phyloP scores from a whole-genome alignment of 768 basidiomycete species.

The Tubosaeta sp. region DNA sequence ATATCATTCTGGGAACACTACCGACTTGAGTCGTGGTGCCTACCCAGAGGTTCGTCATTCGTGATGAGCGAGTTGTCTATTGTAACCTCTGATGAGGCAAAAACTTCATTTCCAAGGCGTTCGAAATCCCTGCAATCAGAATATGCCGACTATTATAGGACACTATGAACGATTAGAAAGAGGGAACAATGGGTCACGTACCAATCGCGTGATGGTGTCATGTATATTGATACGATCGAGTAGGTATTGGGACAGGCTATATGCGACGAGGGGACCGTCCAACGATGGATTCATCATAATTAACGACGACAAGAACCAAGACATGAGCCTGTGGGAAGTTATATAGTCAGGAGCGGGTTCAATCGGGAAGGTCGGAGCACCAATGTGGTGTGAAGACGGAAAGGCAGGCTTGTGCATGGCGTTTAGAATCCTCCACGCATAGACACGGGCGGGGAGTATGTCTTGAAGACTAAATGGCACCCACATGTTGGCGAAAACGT shows the following conservation, averaged over 20 bases:
- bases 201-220: constrained; percentile 25
- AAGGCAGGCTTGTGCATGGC: background rate
- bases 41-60: constrained; percentile 18
- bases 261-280: constrained; percentile 9
- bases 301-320: background rate
- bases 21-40: background rate
- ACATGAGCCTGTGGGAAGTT: background rate
- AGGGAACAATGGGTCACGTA: constrained; percentile 4
- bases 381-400: background rate
- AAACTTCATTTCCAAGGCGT: constrained; percentile 24
- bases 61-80: constrained; percentile 21
- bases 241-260: constrained; percentile 19
- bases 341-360: constrained; percentile 10
- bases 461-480: constrained; percentile 3
- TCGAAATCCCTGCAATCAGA: constrained; percentile 26
- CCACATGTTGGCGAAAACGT: background rate
- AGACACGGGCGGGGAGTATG: constrained; percentile 3
- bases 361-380: constrained; percentile 2
- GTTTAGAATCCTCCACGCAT: background rate
- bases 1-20: constrained; percentile 2
- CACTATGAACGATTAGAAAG: background rate
- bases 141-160: constrained; percentile 16
- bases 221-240: constrained; percentile 26
- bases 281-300: constrained; percentile 7
- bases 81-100: constrained; percentile 20